These are phyloP conservation scores for Chlorophyllum brunneum DNA, from an alignment of 768 basidiomycete genomes.

Conservation along the genomic window DNA sequence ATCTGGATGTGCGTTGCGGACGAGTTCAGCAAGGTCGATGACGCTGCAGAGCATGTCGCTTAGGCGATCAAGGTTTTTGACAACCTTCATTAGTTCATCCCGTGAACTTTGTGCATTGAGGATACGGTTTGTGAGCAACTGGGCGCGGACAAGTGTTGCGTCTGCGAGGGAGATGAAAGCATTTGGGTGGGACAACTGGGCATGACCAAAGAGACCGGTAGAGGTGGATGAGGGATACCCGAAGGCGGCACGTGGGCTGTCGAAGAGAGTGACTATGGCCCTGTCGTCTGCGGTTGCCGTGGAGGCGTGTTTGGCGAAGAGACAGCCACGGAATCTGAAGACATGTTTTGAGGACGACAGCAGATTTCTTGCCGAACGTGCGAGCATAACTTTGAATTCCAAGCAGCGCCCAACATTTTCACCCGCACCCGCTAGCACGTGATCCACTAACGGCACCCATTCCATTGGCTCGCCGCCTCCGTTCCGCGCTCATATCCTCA, in stretches of 20 bases:
- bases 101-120: constrained; percentile 67
- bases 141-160: constrained; percentile 77
- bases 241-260: constrained; percentile 52
- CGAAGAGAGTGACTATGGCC: constrained; percentile 67
- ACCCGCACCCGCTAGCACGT: neutral
- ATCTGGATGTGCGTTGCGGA: constrained; percentile 93
- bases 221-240: constrained; percentile 24
- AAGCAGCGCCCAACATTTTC: neutral
- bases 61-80: constrained; percentile 94
- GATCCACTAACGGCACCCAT: neutral
- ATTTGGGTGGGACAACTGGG: constrained; percentile 62
- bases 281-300: constrained; percentile 65
- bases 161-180: constrained; percentile 71
- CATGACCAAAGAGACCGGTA: constrained; percentile 86
- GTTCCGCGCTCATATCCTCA: neutral
- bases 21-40: constrained; percentile 92
- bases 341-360: constrained; percentile 28
- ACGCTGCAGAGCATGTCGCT: constrained; percentile 96
- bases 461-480: neutral
- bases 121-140: constrained; percentile 81
- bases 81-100: constrained; percentile 75
- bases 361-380: constrained; percentile 38
- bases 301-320: constrained; percentile 35
- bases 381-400: constrained; percentile 32
- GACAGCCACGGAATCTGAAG: constrained; percentile 41